These are phyloP conservation scores for Carallia pectinifolia DNA, from an alignment of 345 rosid species.

Conservation along the genomic window DNA sequence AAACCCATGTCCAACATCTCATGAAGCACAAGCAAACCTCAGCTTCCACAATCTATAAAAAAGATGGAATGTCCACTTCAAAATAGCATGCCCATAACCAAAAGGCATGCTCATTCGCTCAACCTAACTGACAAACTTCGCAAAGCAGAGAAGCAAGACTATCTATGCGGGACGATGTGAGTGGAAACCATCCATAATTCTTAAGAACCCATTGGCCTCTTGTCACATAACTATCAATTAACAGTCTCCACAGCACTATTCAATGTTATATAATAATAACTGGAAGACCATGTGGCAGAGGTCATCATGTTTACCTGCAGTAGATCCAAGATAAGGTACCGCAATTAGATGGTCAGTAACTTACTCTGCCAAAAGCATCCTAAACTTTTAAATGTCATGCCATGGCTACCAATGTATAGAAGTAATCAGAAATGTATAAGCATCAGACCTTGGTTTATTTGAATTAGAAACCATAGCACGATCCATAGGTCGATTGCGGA, in stretches of 20 bases:
- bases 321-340: conserved; percentile 5
- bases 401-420: not conserved
- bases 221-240: conserved; percentile 18
- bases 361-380: not conserved
- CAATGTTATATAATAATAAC: conserved; percentile 28
- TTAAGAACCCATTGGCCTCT: conserved; percentile 25
- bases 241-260: conserved; percentile 21
- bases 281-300: conserved; percentile 25
- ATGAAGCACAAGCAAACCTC: conserved; percentile 1
- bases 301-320: conserved; percentile 50
- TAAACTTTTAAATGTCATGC: not conserved
- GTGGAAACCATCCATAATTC: conserved; percentile 11
- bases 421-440: not conserved
- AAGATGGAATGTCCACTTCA: not conserved
- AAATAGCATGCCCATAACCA: not conserved
- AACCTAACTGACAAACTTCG: conserved; percentile 7
- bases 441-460: conserved; percentile 61
- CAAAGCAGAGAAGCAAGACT: conserved; percentile 11
- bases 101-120: not conserved
- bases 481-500: conserved; percentile 50
- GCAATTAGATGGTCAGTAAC: conserved; percentile 1
- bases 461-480: conserved; percentile 36
- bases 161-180: conserved; percentile 19
- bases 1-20: not conserved
- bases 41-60: conserved; percentile 13